phyloP scores from a whole-genome alignment of 208 protist genomes.

The Acanthamoeba rhysodes region DNA sequence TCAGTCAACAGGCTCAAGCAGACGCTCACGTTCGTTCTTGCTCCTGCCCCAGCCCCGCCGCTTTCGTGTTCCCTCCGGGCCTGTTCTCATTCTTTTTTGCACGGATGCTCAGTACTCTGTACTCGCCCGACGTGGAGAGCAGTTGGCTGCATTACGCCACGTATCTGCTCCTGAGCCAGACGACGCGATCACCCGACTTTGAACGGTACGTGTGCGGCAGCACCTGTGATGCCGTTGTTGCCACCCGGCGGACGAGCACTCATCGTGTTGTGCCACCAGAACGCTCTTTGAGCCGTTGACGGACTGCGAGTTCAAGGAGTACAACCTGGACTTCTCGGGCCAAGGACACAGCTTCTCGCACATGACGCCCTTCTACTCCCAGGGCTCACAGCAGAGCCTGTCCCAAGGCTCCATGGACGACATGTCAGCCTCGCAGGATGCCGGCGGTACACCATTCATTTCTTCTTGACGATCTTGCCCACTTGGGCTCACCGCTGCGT shows the following conservation, averaged over 20 bases:
- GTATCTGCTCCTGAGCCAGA: slow-evolving; percentile 81
- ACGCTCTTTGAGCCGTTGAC: slow-evolving; percentile 85
- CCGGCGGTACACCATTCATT: neutral
- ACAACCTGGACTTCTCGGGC: slow-evolving; percentile 84
- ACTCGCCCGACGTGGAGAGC: slow-evolving; percentile 73
- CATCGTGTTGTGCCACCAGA: neutral
- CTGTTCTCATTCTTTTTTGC: neutral
- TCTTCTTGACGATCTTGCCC: neutral
- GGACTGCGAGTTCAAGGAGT: slow-evolving; percentile 87
- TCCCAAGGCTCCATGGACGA: slow-evolving; percentile 62
- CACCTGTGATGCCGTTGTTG: too few species aligned
- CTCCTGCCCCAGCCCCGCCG: neutral
- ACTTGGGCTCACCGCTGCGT: neutral
- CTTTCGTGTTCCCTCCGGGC: neutral
- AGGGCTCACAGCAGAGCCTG: slow-evolving; percentile 38
- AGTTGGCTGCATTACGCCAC: slow-evolving; percentile 84
- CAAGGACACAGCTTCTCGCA: slow-evolving; percentile 78
- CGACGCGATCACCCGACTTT: slow-evolving; percentile 80
- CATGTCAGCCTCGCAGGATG: slow-evolving; percentile 37
- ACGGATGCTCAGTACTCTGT: slow-evolving; percentile 16
- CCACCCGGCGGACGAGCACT: neutral
- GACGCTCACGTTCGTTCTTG: slow-evolving; percentile 48
- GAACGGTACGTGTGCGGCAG: neutral
- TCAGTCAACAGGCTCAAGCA: slow-evolving; percentile 65
- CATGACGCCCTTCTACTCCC: slow-evolving; percentile 84